Evolutionary conservation across 345 rosid species (phyloP), one percentile per base, ranked within the genome.

Genomic region (Sisymbrium irio): DNA sequence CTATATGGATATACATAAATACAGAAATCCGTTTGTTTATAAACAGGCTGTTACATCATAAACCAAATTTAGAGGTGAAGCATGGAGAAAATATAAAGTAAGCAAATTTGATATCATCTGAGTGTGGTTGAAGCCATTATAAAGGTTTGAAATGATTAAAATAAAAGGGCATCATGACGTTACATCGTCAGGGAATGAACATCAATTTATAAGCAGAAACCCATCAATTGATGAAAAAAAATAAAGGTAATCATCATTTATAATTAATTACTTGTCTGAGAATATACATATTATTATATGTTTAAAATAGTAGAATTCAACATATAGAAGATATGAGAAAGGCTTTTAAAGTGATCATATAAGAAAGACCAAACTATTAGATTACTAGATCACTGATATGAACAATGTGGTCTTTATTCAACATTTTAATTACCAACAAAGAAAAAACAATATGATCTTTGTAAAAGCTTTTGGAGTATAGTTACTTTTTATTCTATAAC

Each of bases 41-140:
- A 54, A 62, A 62, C 20, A 73, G 53, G 58, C 39, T 45, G 53
- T 73, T 54, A 37, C 67, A 74, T 74, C 54, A 50, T 66, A 46
- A 27, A 66, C 67, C 42, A 66, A 47, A 58, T 39, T 66, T 59
- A 75, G 55, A 49, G 61, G 55, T 75, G 61, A 39, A 58, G 36
- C 73, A 74, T 74, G 54, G 11, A 37, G 55, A 55, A 39, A 58
- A 33, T 18, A 47, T 49, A 60, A 60, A 41, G 57, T 22, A 50
- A 22, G 49, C 41, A 49, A 49, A 59, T 30, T 18, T 49, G 63
- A 42, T 33, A 59, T 33, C 30, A 65, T 65, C 28, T 59, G 54
- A 47, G 54, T 49, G 62, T 41, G 30, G 47, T 75, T 65, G 51
- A 67, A 67, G 46, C 73, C 73, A 67, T 30, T 50, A 50, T 40